Conservation (phyloP, 2,329 filamentous ascomycete species). For the Claviceps sp. region DNA sequence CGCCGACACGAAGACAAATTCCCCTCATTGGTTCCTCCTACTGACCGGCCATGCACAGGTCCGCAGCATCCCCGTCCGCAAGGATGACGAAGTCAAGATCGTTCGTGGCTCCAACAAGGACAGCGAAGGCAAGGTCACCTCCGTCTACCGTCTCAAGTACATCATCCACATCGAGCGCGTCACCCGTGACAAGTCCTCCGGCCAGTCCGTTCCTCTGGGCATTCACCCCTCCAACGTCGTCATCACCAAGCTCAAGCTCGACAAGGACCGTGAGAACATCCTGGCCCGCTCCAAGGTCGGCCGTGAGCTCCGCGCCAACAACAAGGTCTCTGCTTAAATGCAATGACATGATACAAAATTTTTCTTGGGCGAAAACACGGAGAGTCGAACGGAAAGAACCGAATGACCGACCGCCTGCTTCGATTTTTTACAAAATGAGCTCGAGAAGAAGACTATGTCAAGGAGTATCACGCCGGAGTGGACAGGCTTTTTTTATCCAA, state of each 20-base stretch:
- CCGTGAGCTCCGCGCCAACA: slow-evolving; percentile 62
- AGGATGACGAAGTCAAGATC: slow-evolving; percentile 90
- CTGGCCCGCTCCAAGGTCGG: slow-evolving; percentile 73
- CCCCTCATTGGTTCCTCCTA: not conserved
- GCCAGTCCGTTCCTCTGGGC: slow-evolving; percentile 87
- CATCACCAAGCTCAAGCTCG: slow-evolving; percentile 97
- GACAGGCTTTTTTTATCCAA: not conserved
- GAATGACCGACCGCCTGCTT: slow-evolving; percentile 5
- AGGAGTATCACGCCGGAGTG: no score
- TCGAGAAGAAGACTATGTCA: no score
- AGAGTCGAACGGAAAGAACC: slow-evolving; percentile 2
- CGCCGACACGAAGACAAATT: not conserved
- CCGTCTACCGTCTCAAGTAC: slow-evolving; percentile 97
- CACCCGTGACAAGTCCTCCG: slow-evolving; percentile 91
- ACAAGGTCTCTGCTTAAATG: slow-evolving; percentile 47
- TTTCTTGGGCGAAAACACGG: not conserved
- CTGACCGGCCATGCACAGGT: slow-evolving; percentile 39
- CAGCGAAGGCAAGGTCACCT: slow-evolving; percentile 94
- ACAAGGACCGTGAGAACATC: slow-evolving; percentile 86
- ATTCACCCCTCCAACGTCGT: slow-evolving; percentile 94
- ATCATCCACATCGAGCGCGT: slow-evolving; percentile 95
- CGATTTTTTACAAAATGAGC: no score
- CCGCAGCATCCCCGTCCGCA: slow-evolving; percentile 91
- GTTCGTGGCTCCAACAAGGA: slow-evolving; percentile 93
- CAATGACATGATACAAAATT: not conserved